Base-by-base conservation (phyloP, 441 rosid genomes). In the Populus trichocarpa region DNA sequence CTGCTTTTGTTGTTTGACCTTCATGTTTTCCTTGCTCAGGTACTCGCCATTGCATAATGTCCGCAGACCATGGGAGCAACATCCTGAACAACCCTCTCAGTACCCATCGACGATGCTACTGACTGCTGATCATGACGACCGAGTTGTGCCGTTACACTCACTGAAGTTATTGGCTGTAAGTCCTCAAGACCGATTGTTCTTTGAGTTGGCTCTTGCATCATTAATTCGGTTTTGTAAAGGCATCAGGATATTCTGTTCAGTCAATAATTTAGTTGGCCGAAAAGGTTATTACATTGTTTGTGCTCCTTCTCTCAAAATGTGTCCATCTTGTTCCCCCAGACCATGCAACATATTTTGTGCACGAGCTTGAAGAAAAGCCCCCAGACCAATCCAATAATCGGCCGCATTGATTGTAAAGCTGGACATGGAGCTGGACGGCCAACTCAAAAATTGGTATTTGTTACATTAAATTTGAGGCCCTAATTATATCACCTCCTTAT, bases 91-190 rank as follows among this genome's bases (percentile, higher is more conserved):
- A 53, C 50, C 82, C 8, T 79, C 75, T 78, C 97, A 94, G 82
- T 96, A 94, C 77, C 99, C 99, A 14, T 68, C 99, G 30, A 96
- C 99, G 69, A 93, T 96, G 98, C 84, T 96, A 32, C 78, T 96
- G 82, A 96, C 98, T n/a, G 99, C 98, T 53, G 99, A 96, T 80
- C 98, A 94, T 65, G 99, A 96, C 50, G 98, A 96, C 79, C 90
- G 99, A 71, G 99, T 96, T 68, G 99, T 96, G 65, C 97, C 99
- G n/a, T 84, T 91, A 61, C 99, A 96, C 87, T 84, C 99, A 0
- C 85, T 96, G 68, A 96, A 96, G 85, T 81, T 93, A 73, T 87
- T 96, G 79, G 97, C 98, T 71, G 99, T 94, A 65, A 79, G 96
- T 86, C 81, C 63, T 73, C 67, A n/a, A 18, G 0, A 13, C 57